Evolutionary conservation across 352 stramenopile species (phyloP).

Genomic region (Pythium apleroticum): DNA sequence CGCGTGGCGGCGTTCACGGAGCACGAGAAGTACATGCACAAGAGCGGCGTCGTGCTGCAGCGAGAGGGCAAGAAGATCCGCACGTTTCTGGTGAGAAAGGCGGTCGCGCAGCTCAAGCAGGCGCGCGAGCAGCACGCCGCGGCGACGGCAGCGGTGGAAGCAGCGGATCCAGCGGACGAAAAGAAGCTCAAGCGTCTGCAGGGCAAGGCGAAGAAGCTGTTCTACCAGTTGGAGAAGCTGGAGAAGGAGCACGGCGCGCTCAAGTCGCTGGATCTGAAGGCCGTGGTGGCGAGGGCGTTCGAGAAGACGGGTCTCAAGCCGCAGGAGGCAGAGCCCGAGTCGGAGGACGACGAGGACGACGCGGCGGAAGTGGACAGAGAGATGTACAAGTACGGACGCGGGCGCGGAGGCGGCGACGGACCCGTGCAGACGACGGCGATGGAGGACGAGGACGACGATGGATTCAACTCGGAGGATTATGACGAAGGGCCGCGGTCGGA

Average conservation of each 20-base stretch:
- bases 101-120: conserved; percentile 76
- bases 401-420: conserved; percentile 7
- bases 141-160: conserved; percentile 2
- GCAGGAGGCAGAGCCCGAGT: conserved; percentile 24
- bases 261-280: conserved; percentile 57
- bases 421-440: background rate
- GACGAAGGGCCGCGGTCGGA: conserved; percentile 20
- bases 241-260: conserved; percentile 59
- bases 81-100: conserved; percentile 62
- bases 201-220: conserved; percentile 41
- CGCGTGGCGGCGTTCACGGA: conserved; percentile 44
- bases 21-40: conserved; percentile 72
- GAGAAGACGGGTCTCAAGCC: conserved; percentile 43
- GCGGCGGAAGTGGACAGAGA: conserved; percentile 21
- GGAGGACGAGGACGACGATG: conserved; percentile 32
- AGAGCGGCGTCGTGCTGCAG: conserved; percentile 66
- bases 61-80: conserved; percentile 77
- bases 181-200: conserved; percentile 35
- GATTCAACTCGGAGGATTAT: conserved; percentile 50
- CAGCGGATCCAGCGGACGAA: conserved; percentile 9
- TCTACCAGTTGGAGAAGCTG: conserved; percentile 39
- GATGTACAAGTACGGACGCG: conserved; percentile 28
- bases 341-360: conserved; percentile 26
- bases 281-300: conserved; percentile 42
- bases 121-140: conserved; percentile 33